Base-by-base conservation (phyloP, 1,139 yeast genomes). In the Geotrichum restrictum region DNA sequence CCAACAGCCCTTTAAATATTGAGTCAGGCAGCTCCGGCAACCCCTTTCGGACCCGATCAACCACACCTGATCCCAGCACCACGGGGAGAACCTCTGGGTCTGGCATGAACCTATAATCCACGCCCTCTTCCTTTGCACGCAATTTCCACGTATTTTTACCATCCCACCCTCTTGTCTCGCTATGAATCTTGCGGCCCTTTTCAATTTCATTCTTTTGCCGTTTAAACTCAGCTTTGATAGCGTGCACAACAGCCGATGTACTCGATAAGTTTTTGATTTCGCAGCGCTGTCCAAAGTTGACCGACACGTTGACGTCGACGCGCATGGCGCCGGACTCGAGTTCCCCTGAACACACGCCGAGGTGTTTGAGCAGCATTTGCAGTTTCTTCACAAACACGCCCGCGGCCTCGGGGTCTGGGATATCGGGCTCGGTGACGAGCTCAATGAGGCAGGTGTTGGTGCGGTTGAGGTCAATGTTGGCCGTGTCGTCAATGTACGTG, bases 261-360 rank as follows among this genome's bases (percentile, higher is more conserved):
- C 91, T 87, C 14, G 95, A 87, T 60, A 93, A 72, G 67, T 94
- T 93, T 65, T 93, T 94, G 62, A 93, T 78, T 63, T 93, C 98
- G 24, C 91, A 89, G 56, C 98, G 71, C 45, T 82, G 77, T 24
- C 71, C 70, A 51, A 24, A 38, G 54, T 80, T 80, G 2, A 93
- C 82, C 44, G 95, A 87, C 16, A 93, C 78, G 62, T 93, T 93
- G 7, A 89, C 98, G 65, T 93, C 99, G 3, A 91, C 95, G 63
- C 99, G 77, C 76, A 94, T 85, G 0, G 97, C 94, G 7, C 98
- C 98, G 0, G 91, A 82, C 64, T 93, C 98, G 62, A 93, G 74
- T 60, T 89, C 96, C 21, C 97, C 98, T 0, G 94, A 77, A 60
- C 96, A 88, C 1, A 93, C 80, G 3, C 79, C 80, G 48, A 89